A percentile compares a stretch with the other conserved stretches of the same genome.
Conservation (phyloP, 2,329 filamentous ascomycete genomes). For the Akanthomyces muscarius region DNA sequence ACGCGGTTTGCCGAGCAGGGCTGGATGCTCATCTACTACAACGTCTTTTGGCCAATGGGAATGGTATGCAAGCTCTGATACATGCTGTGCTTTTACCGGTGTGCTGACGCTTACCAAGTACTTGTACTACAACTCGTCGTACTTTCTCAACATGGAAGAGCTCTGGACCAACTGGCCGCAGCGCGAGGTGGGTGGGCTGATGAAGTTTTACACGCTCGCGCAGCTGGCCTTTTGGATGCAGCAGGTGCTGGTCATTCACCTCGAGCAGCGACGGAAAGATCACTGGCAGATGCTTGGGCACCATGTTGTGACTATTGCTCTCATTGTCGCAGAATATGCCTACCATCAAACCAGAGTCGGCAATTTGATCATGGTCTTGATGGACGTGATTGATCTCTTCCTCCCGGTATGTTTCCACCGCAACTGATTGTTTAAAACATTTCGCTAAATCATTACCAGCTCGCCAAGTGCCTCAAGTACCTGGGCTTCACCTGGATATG, state of each 20-base stretch:
- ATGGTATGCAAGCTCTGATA: conserved; percentile 51
- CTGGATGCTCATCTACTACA: conserved; percentile 84
- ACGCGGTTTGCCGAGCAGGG: conserved; percentile 90
- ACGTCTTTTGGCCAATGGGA: conserved; percentile 75
- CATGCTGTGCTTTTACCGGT: conserved; percentile 25
- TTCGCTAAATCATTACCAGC: conserved; percentile 40
- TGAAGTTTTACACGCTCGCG: conserved; percentile 56
- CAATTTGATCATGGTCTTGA: conserved; percentile 81
- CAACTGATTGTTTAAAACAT: not conserved
- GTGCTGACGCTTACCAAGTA: conserved; percentile 50
- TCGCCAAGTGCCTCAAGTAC: conserved; percentile 93
- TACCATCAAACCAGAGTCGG: conserved; percentile 86
- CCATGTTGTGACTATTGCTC: conserved; percentile 82
- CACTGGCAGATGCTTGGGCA: conserved; percentile 94
- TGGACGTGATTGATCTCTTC: conserved; percentile 89
- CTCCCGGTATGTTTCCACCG: conserved; percentile 61
- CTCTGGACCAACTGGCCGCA: conserved; percentile 84
- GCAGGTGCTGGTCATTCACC: conserved; percentile 88
- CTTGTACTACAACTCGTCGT: conserved; percentile 72
- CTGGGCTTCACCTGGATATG: conserved; percentile 70
- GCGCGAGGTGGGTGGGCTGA: conserved; percentile 64
- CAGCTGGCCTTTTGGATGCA: conserved; percentile 93
- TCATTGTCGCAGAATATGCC: conserved; percentile 78
- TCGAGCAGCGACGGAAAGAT: conserved; percentile 91
- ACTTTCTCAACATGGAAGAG: conserved; percentile 70